Evolutionary conservation across 345 rosid species (phyloP).

Genomic region (Pelargonium nanum): DNA sequence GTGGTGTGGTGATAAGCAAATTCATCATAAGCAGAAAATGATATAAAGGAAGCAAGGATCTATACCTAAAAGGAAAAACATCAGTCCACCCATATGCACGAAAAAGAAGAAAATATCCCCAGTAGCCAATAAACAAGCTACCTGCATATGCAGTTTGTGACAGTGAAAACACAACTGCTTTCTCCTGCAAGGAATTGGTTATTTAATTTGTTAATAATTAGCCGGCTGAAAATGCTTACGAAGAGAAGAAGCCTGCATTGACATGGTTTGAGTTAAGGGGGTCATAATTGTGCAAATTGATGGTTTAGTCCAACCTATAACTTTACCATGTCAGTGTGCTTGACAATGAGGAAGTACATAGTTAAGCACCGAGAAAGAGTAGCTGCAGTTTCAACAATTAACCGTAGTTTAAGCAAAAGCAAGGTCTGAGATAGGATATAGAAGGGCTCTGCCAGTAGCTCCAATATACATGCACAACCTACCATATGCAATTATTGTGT

Average conservation of each 20-base stretch:
- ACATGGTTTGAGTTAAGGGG: no score
- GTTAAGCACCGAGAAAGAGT: slow-evolving; percentile 67
- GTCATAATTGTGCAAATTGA: no score
- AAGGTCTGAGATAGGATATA: slow-evolving; percentile 83
- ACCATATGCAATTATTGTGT: slow-evolving; percentile 17
- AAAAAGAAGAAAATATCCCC: slow-evolving; percentile 68
- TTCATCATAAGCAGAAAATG: neutral
- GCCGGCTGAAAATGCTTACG: no score
- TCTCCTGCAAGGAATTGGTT: slow-evolving; percentile 38
- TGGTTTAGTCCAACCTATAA: no score
- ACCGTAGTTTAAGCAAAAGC: slow-evolving; percentile 55
- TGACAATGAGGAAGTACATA: slow-evolving; percentile 58
- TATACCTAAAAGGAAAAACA: slow-evolving; percentile 84
- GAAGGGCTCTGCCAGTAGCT: slow-evolving; percentile 83
- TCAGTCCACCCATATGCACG: slow-evolving; percentile 32
- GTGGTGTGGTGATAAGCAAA: slow-evolving; percentile 5
- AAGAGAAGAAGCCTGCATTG: no score
- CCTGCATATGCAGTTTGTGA: slow-evolving; percentile 84
- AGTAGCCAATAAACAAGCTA: slow-evolving; percentile 64
- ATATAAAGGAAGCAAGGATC: slow-evolving; percentile 1
- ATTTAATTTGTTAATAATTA: no score
- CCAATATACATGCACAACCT: slow-evolving; percentile 81
- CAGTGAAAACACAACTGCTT: slow-evolving; percentile 49
- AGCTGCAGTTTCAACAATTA: slow-evolving; percentile 72
- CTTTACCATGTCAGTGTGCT: slow-evolving; percentile 56